Evolutionary conservation across 805 yeast genomes (phyloP), one percentile per base, ranked within the genome.

Genomic region (Barnettozyma botsteinii): DNA sequence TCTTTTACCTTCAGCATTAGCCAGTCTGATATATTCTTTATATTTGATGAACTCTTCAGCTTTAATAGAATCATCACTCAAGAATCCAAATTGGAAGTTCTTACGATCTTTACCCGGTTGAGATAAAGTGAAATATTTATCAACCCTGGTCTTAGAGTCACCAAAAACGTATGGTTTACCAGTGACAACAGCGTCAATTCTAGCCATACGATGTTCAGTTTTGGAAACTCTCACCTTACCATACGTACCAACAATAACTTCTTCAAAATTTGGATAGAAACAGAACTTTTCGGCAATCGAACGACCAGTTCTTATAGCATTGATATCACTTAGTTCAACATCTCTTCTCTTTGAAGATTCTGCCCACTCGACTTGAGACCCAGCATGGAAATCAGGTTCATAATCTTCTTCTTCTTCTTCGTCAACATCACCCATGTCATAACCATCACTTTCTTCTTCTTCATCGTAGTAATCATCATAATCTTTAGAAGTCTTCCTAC

Each of bases 161-260:
- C 73, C 67, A 59, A 76, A 65, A 26, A 59, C 62, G 55, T 78
- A 79, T 14, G 79, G 75, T 46, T 66, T 70, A 33, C 68, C 72
- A 35, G 66, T 62, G 20, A 72, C 73, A 8, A 84, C 75, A 40
- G 75, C 81, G 49, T 80, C 83, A 32, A 93, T 78, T 56, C 77
- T 81, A 35, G 91, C 95, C 76, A 91, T 73, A 52, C 97, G 73
- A 62, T 93, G 91, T 38, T 76, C 74, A 10, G 81, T 73, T 53
- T 69, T 67, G 23, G 81, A 77, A 41, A 93, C 75, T 57, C 86
- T 88, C 40, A 93, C 79, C 49, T 89, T 75, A 26, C 89, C 95
- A 57, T 71, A 86, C 36, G 94, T 79, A 17, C 86, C 94, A 15
- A 73, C 68, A 13, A 86, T 74, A 1, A 74, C 72, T 15, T 75